Base-by-base conservation (phyloP, 2,329 filamentous ascomycete genomes). In the Penicillium brasilianum region DNA sequence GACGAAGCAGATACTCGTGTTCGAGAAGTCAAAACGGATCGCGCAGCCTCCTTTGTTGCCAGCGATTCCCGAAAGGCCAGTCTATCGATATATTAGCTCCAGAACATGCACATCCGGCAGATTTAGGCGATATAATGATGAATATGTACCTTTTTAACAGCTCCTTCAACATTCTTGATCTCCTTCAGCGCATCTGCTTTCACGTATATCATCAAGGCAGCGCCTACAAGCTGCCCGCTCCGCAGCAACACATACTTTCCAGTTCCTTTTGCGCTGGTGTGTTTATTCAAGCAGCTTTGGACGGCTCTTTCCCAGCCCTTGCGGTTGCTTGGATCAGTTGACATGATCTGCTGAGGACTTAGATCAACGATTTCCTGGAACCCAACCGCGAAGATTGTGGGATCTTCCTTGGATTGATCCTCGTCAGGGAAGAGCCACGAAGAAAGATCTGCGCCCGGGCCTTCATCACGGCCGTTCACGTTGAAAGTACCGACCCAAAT, bases 341-440 rank as follows among this genome's bases (percentile, higher is more conserved):
- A 97, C 93, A 99, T 97, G 72, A 99, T 98, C 72, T 99, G 95
- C 75, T 98, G 94, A 16, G 96, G 95, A 69, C 92, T 97, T 50
- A 99, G 82, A 72, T 97, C 92, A n/a, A 99, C 95, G 64, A 99
- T 98, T 77, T 99, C 95, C 74, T 99, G 95, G 70, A 99, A 98
- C 0, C 92, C 95, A 16, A 97, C 89, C 8, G 90, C 93, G 55
- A 96, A 88, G 39, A 99, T 91, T 60, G 94, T 91, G 6, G 95
- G 93, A 62, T 91, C 87, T 50, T 84, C 80, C 48, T 83, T 78
- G n/a, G 82, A 80, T 18, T 76, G 69, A 52, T 86, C 82, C 3
- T 87, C 76, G 5, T 86, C 84, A 4, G 84, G 78, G 71, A 90
- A 93, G 4, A 99, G 81, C 95, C 95, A 99, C 1, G 89, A 83